phyloP scores from a whole-genome alignment of 2,329 filamentous ascomycete species.

The Chaetothyriales sp. region DNA sequence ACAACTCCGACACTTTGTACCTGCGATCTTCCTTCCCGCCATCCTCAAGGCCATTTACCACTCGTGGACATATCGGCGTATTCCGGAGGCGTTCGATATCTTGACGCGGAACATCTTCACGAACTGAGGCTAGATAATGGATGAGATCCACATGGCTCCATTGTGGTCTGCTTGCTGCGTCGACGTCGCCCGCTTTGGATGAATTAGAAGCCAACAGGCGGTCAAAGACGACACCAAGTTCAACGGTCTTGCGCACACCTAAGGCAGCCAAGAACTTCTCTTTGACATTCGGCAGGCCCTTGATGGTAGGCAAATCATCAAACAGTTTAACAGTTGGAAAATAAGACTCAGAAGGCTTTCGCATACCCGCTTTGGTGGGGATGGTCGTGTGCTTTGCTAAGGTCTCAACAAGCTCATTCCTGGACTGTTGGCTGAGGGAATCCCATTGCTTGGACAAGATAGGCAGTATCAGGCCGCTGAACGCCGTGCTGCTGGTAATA shows the following conservation, averaged over 20 bases:
- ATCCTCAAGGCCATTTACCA: slow-evolving; percentile 40
- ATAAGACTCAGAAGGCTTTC: slow-evolving; percentile 68
- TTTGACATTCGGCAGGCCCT: slow-evolving; percentile 62
- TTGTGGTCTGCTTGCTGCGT: slow-evolving; percentile 27
- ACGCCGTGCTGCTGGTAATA: slow-evolving; percentile 55
- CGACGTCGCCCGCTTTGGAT: slow-evolving; percentile 21
- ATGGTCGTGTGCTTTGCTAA: slow-evolving; percentile 59
- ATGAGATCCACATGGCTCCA: slow-evolving; percentile 94
- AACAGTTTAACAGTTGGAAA: slow-evolving; percentile 90
- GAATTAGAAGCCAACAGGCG: slow-evolving; percentile 50
- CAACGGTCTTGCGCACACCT: slow-evolving; percentile 87
- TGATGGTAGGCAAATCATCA: slow-evolving; percentile 74
- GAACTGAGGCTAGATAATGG: slow-evolving; percentile 82
- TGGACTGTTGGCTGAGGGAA: slow-evolving; percentile 50
- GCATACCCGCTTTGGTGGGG: slow-evolving; percentile 85
- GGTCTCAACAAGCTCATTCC: slow-evolving; percentile 47
- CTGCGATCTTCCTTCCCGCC: slow-evolving; percentile 31
- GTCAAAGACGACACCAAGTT: slow-evolving; percentile 84
- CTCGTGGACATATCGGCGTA: slow-evolving; percentile 69
- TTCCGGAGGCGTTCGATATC: slow-evolving; percentile 66
- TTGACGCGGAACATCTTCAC: slow-evolving; percentile 66
- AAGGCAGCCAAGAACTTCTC: slow-evolving; percentile 74
- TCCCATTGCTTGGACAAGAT: slow-evolving; percentile 88
- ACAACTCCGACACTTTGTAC: slow-evolving; percentile 65
- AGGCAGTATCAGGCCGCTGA: slow-evolving; percentile 61